phyloP scores from a whole-genome alignment of 441 rosid species.

The Gossypium laxum region DNA sequence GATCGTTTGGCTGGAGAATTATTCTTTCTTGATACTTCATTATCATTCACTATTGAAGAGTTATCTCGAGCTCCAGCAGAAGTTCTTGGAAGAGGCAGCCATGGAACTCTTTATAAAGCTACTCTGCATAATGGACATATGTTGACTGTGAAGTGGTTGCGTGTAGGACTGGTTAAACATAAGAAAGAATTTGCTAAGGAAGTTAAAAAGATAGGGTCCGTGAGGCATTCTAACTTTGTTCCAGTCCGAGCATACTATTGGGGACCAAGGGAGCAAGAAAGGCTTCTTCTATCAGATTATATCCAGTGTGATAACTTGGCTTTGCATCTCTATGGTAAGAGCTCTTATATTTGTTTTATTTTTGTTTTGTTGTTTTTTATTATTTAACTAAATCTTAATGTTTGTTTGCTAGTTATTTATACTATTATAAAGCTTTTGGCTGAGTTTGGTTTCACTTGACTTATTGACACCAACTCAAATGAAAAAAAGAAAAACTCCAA shows the following conservation, averaged over 20 bases:
- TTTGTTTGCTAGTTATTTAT: neutral
- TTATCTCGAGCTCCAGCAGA: slow-evolving; percentile 92
- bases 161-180: slow-evolving; percentile 79
- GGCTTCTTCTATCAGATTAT: slow-evolving; percentile 80
- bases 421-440: too few relatives aligned
- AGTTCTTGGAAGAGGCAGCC: slow-evolving; percentile 95
- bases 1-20: slow-evolving; percentile 90
- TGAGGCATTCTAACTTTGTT: slow-evolving; percentile 65
- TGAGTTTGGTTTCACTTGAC: too few relatives aligned
- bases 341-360: neutral
- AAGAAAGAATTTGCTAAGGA: slow-evolving; percentile 87
- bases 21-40: slow-evolving; percentile 58
- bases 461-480: too few relatives aligned
- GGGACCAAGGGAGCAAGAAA: slow-evolving; percentile 94
- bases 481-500: too few relatives aligned
- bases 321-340: slow-evolving; percentile 80
- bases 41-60: slow-evolving; percentile 77
- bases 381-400: neutral
- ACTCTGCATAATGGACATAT: slow-evolving; percentile 70
- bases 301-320: slow-evolving; percentile 80
- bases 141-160: slow-evolving; percentile 89
- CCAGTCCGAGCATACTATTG: slow-evolving; percentile 82
- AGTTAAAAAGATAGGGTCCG: slow-evolving; percentile 62
- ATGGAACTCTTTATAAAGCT: slow-evolving; percentile 87
- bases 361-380: slow-evolving; percentile 1